These are phyloP conservation scores for Podaxis mareebaensis DNA, from an alignment of 768 basidiomycete species.

Conservation along the genomic window DNA sequence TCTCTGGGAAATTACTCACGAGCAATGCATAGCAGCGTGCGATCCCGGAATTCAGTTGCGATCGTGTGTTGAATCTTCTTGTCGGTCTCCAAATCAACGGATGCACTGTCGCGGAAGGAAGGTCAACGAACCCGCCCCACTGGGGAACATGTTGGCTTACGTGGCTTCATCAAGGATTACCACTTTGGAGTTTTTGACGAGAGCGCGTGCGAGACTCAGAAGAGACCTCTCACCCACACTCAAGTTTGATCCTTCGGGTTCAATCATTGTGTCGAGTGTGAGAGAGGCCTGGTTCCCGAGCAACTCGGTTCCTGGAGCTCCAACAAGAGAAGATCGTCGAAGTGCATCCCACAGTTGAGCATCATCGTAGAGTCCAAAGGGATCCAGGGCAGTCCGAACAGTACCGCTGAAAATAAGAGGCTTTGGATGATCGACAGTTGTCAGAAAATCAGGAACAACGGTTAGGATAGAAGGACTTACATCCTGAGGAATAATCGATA, in stretches of 20 bases:
- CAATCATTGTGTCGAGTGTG: constrained; percentile 74
- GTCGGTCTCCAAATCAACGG: constrained; percentile 80
- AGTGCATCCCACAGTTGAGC: constrained; percentile 73
- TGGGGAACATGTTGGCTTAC: constrained; percentile 21
- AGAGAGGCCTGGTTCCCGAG: constrained; percentile 57
- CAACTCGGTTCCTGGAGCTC: constrained; percentile 18
- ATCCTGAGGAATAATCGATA: constrained; percentile 72
- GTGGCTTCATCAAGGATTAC: constrained; percentile 83
- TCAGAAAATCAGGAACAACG: neutral
- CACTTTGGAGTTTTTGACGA: constrained; percentile 75
- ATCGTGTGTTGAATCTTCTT: constrained; percentile 83
- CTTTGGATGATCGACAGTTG: neutral
- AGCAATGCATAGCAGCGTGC: constrained; percentile 77
- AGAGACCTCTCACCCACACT: constrained; percentile 73
- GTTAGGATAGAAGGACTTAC: constrained; percentile 32
- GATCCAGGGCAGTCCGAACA: constrained; percentile 57
- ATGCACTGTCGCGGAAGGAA: constrained; percentile 39
- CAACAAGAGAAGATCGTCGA: constrained; percentile 51
- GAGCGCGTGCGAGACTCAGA: constrained; percentile 76
- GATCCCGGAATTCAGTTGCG: constrained; percentile 65
- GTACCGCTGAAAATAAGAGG: constrained; percentile 34
- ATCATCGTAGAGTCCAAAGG: constrained; percentile 64
- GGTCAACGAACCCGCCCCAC: neutral
- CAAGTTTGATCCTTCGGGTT: constrained; percentile 74
- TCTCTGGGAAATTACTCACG: constrained; percentile 46